phyloP scores from a whole-genome alignment of 768 basidiomycete species.

The Kwoniella dendrophila region DNA sequence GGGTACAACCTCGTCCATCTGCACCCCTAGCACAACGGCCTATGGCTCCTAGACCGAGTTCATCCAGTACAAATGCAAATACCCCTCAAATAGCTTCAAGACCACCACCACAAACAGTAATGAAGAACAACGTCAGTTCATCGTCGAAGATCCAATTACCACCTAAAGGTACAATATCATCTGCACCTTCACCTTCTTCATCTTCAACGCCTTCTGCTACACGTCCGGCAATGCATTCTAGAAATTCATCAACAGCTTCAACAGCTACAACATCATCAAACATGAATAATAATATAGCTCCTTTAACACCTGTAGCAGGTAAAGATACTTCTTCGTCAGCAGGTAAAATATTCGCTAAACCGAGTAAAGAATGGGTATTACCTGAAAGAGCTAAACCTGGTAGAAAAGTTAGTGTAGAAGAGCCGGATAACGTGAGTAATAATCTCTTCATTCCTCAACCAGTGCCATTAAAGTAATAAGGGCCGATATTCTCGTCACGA shows the following conservation, averaged over 20 bases:
- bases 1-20: slow-evolving; percentile 19
- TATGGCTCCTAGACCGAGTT: slow-evolving; percentile 11
- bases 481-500: no score
- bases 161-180: background rate
- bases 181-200: slow-evolving; percentile 4
- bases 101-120: no score
- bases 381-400: slow-evolving; percentile 55
- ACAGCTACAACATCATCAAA: slow-evolving; percentile 4
- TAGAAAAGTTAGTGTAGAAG: slow-evolving; percentile 45
- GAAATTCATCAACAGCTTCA: slow-evolving; percentile 9
- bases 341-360: slow-evolving; percentile 53
- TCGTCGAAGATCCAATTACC: background rate
- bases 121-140: no score
- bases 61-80: background rate
- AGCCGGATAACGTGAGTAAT: slow-evolving; percentile 49
- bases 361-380: slow-evolving; percentile 55
- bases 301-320: slow-evolving; percentile 7
- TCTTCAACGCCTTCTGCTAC: background rate
- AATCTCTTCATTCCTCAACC: background rate
- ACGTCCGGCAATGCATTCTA: slow-evolving; percentile 5
- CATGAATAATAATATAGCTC: background rate
- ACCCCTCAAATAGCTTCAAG: slow-evolving; percentile 5
- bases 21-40: slow-evolving; percentile 3
- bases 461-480: background rate
- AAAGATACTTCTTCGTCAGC: slow-evolving; percentile 53